Evolutionary conservation across 768 basidiomycete genomes (phyloP).

Genomic region (Russula virescens): DNA sequence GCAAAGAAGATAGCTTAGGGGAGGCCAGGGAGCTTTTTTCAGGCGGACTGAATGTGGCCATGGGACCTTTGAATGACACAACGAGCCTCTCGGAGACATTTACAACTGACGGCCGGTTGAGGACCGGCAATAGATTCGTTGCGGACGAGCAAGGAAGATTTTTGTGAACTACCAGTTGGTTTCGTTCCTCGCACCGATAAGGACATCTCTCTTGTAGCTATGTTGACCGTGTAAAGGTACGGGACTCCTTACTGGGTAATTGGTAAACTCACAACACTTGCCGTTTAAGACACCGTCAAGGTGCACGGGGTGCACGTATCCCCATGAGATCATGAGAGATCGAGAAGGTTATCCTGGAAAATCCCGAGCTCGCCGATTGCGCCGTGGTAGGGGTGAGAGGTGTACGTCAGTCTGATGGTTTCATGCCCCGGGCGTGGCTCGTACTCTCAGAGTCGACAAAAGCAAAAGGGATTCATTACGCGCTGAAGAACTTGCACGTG

Average conservation of each 20-base stretch:
- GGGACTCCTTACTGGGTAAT: not conserved
- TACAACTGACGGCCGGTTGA: too few species aligned
- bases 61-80: slow-evolving; percentile 69
- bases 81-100: slow-evolving; percentile 23
- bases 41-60: slow-evolving; percentile 40
- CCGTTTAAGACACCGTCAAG: slow-evolving; percentile 43
- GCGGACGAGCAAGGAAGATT: slow-evolving; percentile 55
- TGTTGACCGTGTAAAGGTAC: slow-evolving; percentile 67
- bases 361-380: too few species aligned
- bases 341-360: slow-evolving; percentile 50
- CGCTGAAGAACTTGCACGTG: slow-evolving; percentile 52
- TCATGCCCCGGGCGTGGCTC: slow-evolving; percentile 69
- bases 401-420: too few species aligned
- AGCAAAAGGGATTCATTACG: slow-evolving; percentile 39
- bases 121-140: slow-evolving; percentile 52
- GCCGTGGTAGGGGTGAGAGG: too few species aligned
- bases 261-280: slow-evolving; percentile 25
- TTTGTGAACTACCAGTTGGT: slow-evolving; percentile 41
- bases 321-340: slow-evolving; percentile 75
- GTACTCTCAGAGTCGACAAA: slow-evolving; percentile 44
- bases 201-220: slow-evolving; percentile 38
- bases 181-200: not conserved
- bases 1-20: slow-evolving; percentile 47
- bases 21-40: slow-evolving; percentile 66
- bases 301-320: slow-evolving; percentile 73